Conservation (phyloP, 169 alveolate genomes). For the Plasmodium adleri region DNA sequence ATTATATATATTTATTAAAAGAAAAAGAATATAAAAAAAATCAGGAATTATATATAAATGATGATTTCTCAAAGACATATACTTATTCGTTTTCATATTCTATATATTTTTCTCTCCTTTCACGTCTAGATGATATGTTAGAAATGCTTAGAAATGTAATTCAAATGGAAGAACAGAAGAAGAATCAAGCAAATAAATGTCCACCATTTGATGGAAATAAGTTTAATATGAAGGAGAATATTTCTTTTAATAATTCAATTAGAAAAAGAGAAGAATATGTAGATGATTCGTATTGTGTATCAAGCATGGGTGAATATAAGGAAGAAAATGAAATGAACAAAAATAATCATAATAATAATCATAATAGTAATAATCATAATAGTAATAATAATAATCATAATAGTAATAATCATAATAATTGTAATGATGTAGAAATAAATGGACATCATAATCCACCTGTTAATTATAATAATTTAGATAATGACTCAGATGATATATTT, state of each 20-base stretch:
- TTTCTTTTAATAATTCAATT: not conserved
- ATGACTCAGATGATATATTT: too few species aligned
- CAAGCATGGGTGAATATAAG: not conserved
- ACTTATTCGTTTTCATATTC: conserved; percentile 36
- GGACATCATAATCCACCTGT: too few species aligned
- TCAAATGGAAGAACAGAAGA: not conserved
- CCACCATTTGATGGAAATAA: too few species aligned
- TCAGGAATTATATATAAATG: conserved; percentile 12
- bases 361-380: not conserved
- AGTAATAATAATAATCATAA: too few species aligned
- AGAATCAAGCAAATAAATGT: not conserved
- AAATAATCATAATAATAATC: not conserved
- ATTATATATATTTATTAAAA: conserved; percentile 44
- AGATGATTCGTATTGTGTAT: too few species aligned
- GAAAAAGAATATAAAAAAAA: conserved; percentile 45
- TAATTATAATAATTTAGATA: too few species aligned
- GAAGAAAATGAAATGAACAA: not conserved
- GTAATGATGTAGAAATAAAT: too few species aligned
- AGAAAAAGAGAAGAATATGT: not conserved
- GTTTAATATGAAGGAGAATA: too few species aligned
- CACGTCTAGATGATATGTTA: conserved; percentile 35
- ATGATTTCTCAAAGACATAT: conserved; percentile 33
- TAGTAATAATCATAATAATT: too few species aligned
- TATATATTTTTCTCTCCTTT: conserved; percentile 35
- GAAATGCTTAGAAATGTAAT: conserved; percentile 32